Evolutionary conservation across 176 grass and related monocot genomes (phyloP).

Genomic region (Carex littledalei): DNA sequence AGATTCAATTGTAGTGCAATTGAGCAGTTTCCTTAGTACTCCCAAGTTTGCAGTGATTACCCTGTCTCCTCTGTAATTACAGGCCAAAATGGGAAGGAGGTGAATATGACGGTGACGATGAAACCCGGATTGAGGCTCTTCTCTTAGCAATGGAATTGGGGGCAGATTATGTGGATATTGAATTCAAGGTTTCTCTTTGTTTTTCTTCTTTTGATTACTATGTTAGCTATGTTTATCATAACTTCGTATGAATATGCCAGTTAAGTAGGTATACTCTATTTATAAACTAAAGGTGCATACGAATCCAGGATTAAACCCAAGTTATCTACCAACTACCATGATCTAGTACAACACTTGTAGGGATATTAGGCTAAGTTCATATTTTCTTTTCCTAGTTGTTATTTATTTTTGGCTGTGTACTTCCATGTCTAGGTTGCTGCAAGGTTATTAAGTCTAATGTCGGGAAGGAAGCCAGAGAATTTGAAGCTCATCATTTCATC

Average conservation of each 20-base stretch:
- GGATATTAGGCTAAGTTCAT: background rate
- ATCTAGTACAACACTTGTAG: background rate
- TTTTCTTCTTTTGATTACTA: background rate
- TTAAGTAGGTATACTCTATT: background rate
- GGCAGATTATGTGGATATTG: conserved; percentile 89
- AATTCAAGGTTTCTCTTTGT: conserved; percentile 60
- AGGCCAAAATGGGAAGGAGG: conserved; percentile 99
- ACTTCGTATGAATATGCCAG: background rate
- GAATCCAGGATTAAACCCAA: background rate
- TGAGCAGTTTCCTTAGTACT: background rate
- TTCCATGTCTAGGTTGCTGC: conserved; percentile 56
- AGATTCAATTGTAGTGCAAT: background rate
- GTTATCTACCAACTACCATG: background rate
- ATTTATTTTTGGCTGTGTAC: background rate
- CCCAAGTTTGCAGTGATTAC: background rate
- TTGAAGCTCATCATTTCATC: conserved; percentile 90
- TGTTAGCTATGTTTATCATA: background rate
- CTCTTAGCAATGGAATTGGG: conserved; percentile 73
- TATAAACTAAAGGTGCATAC: background rate
- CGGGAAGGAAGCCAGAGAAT: conserved; percentile 71
- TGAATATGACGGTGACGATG: conserved; percentile 76
- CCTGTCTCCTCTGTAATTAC: background rate
- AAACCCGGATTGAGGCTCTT: conserved; percentile 57
- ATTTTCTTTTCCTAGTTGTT: background rate
- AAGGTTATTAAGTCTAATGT: conserved; percentile 63